phyloP scores from a whole-genome alignment of 305 asterid genomes.

The Fraxinus greggii region DNA sequence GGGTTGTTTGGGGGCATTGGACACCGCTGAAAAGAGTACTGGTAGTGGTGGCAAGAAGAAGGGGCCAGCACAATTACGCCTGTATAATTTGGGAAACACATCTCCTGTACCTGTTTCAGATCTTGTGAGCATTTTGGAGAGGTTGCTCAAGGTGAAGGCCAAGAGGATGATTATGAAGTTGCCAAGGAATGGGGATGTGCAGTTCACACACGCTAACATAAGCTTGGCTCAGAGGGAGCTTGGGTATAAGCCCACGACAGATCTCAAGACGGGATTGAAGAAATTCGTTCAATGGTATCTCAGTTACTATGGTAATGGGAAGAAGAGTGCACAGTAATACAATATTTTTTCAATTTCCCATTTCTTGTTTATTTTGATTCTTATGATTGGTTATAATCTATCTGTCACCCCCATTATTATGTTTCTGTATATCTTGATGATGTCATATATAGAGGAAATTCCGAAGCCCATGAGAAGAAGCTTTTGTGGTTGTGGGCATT shows the following conservation, averaged over 20 bases:
- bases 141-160: conserved; percentile 18
- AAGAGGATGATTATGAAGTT: conserved; percentile 19
- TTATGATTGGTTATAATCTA: conserved; percentile 22
- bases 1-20: conserved; percentile 28
- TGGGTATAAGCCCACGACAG: conserved; percentile 25
- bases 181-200: conserved; percentile 32
- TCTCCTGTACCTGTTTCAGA: conserved; percentile 27
- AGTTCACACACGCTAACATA: conserved; percentile 27
- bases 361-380: conserved; percentile 12
- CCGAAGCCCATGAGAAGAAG: conserved; percentile 29
- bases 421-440: conserved; percentile 16
- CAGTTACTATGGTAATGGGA: conserved; percentile 19
- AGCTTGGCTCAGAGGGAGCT: conserved; percentile 27
- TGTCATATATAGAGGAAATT: conserved; percentile 28
- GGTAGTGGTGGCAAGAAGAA: conserved; percentile 32
- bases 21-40: conserved; percentile 28
- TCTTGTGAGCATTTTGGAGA: conserved; percentile 27
- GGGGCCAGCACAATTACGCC: conserved; percentile 25
- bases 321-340: conserved; percentile 16
- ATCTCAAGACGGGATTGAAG: conserved; percentile 25
- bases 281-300: conserved; percentile 26
- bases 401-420: conserved; percentile 12
- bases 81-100: conserved; percentile 28
- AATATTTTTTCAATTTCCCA: conserved; percentile 3
- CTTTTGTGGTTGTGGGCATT: conserved; percentile 28